Conservation (phyloP, 768 basidiomycete genomes). For the Lactifluus echinatus region DNA sequence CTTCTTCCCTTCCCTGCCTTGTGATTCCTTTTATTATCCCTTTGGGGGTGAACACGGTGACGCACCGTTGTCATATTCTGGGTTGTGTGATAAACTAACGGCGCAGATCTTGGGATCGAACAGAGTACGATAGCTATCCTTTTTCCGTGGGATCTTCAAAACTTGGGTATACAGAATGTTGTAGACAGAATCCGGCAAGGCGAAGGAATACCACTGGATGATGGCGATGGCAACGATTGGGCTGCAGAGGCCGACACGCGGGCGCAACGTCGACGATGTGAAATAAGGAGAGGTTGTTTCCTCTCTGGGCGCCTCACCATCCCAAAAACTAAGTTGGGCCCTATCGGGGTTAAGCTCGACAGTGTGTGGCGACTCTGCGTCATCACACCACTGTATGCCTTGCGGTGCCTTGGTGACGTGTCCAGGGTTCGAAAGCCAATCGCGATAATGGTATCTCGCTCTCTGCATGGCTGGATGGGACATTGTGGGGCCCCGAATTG, state of each 20-base stretch:
- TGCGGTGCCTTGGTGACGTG: conserved; percentile 3
- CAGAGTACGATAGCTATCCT: not conserved
- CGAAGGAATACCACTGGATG: no score
- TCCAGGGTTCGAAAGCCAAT: not conserved
- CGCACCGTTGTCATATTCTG: not conserved
- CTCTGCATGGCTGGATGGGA: not conserved
- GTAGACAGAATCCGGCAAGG: not conserved
- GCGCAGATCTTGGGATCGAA: not conserved
- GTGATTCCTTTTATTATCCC: no score
- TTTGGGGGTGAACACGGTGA: no score
- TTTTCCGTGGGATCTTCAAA: not conserved
- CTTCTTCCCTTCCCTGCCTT: not conserved
- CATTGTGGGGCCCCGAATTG: conserved; percentile 5
- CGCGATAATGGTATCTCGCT: not conserved
- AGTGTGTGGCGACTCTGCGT: not conserved
- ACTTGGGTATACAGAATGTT: not conserved
- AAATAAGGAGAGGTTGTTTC: not conserved
- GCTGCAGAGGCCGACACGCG: not conserved
- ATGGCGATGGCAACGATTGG: not conserved
- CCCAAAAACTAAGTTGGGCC: not conserved
- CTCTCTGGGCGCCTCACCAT: not conserved
- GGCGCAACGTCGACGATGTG: not conserved
- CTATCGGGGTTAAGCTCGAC: not conserved
- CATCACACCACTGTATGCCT: not conserved
- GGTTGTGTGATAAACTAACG: not conserved